Percentiles rank a stretch among this genome's conserved stretches.
Evolutionary conservation across 345 rosid species (phyloP).

Genomic region (Garcia nutans): DNA sequence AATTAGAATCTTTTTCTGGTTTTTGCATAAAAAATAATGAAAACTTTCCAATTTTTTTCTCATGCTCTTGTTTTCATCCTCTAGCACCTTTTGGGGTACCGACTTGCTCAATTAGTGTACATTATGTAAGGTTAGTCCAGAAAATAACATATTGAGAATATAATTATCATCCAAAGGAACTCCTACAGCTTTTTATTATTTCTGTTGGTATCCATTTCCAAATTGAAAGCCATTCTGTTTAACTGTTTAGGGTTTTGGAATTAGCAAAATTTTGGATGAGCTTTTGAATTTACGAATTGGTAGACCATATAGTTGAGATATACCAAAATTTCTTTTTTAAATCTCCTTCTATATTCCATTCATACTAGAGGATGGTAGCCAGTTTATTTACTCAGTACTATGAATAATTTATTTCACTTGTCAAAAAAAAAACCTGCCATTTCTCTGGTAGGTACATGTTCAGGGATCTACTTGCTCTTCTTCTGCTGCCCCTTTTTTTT

Average conservation of each 20-base stretch:
- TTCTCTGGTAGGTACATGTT: background rate
- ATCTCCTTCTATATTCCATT: background rate
- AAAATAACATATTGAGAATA: background rate
- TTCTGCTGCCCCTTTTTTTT: background rate
- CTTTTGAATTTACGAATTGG: background rate
- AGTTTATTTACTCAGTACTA: background rate
- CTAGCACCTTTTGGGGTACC: background rate
- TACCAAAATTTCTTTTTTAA: background rate
- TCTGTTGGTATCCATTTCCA: background rate
- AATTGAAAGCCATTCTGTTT: background rate
- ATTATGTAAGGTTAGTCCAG: background rate
- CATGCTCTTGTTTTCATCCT: background rate
- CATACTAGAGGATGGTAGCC: background rate
- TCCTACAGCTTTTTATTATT: background rate
- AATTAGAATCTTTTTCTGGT: background rate
- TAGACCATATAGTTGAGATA: background rate
- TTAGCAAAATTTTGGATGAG: background rate
- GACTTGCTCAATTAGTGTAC: background rate
- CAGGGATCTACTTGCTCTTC: background rate
- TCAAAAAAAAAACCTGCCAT: background rate
- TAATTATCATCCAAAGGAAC: constrained; percentile 4
- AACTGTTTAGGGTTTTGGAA: background rate
- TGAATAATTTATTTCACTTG: background rate
- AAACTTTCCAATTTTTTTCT: background rate
- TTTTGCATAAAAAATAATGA: background rate